Evolutionary conservation across 2,329 filamentous ascomycete genomes (phyloP).

Genomic region (Chaetomium sp.): DNA sequence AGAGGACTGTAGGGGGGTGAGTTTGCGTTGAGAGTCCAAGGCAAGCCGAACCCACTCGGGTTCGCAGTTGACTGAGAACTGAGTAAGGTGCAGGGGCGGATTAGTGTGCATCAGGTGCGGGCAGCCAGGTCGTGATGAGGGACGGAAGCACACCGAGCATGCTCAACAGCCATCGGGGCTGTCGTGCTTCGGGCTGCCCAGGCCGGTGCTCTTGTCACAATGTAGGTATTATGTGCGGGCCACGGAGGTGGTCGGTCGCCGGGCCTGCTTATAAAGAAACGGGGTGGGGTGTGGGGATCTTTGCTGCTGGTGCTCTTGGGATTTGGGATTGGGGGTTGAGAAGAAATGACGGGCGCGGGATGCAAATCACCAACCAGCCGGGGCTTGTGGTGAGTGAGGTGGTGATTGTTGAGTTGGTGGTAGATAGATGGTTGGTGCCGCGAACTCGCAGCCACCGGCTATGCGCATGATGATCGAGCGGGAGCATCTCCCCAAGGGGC

Average conservation of each 20-base stretch:
- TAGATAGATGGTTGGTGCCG: no score
- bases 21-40: not conserved
- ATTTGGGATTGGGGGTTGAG: not conserved
- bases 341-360: not conserved
- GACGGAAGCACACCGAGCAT: not conserved
- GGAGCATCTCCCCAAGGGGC: no score
- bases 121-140: not conserved
- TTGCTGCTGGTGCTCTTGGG: no score
- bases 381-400: no score
- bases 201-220: not conserved
- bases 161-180: not conserved
- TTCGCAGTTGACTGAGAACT: constrained; percentile 1
- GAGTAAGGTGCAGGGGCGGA: constrained; percentile 1
- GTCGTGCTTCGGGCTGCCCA: not conserved
- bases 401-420: no score
- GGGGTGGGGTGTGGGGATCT: no score
- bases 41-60: not conserved
- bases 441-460: no score
- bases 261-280: no score
- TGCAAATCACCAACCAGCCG: no score
- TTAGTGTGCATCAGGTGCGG: not conserved
- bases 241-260: no score
- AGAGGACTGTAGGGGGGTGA: not conserved
- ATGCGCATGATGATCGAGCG: no score
- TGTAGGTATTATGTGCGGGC: no score